phyloP scores from a whole-genome alignment of 108 stramenopile genomes.

The Nannochloropsis salina region DNA sequence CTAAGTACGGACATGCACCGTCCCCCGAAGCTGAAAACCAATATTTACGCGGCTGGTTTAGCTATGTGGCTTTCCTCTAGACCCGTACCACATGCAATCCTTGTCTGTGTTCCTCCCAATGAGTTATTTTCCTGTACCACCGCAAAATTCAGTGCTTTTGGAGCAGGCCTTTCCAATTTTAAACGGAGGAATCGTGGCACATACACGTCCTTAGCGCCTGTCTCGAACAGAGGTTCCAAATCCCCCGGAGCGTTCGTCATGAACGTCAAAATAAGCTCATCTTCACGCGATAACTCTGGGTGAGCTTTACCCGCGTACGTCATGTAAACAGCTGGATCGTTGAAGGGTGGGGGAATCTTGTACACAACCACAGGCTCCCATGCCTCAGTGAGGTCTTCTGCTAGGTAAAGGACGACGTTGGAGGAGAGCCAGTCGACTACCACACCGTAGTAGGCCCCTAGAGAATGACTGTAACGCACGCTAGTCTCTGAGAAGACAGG shows the following conservation, averaged over 20 bases:
- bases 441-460: background rate
- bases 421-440: slow-evolving; percentile 13
- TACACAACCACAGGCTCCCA: slow-evolving; percentile 1
- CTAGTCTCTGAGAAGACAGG: background rate
- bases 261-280: background rate
- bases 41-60: too few species aligned
- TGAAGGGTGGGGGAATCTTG: background rate
- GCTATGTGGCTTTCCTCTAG: too few species aligned
- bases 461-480: background rate
- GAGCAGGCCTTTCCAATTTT: background rate
- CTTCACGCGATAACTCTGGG: background rate
- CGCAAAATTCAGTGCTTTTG: background rate
- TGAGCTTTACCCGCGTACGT: slow-evolving; percentile 16
- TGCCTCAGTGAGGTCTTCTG: background rate
- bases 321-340: background rate
- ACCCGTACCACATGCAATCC: too few species aligned
- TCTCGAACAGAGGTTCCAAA: background rate
- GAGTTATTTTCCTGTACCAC: too few species aligned
- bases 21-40: too few species aligned
- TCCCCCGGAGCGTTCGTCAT: background rate
- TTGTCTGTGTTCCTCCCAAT: too few species aligned
- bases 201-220: background rate
- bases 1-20: too few species aligned
- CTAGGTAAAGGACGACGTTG: background rate
- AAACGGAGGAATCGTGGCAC: background rate